Evolutionary conservation across 2,329 filamentous ascomycete genomes (phyloP).

Genomic region (Venturia carpophila): DNA sequence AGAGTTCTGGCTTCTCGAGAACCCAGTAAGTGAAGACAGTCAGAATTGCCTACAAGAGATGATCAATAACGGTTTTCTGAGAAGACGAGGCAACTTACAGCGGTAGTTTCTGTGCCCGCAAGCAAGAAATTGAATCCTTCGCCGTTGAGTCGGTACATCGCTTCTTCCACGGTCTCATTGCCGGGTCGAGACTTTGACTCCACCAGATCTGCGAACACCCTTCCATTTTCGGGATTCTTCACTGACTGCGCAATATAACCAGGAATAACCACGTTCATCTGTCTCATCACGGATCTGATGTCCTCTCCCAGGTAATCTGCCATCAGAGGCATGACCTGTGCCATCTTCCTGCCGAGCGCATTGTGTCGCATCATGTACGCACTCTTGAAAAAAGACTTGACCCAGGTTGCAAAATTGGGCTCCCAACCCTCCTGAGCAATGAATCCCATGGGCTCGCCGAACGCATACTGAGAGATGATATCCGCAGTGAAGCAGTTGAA

Average conservation of each 20-base stretch:
- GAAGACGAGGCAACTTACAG: not conserved
- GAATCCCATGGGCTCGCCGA: slow-evolving; percentile 22
- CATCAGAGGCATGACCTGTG: slow-evolving; percentile 16
- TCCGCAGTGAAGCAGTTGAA: slow-evolving; percentile 24
- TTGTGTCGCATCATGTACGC: slow-evolving; percentile 4
- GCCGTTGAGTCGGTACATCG: slow-evolving; percentile 16
- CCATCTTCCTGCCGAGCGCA: not conserved
- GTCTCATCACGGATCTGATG: not conserved
- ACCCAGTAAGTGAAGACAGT: slow-evolving; percentile 20
- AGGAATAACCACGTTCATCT: not conserved
- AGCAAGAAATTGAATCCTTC: slow-evolving; percentile 20
- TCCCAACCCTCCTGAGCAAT: slow-evolving; percentile 23
- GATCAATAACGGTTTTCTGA: not conserved
- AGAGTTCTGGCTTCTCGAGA: slow-evolving; percentile 20
- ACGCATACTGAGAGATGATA: slow-evolving; percentile 24
- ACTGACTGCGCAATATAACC: not conserved
- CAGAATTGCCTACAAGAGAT: slow-evolving; percentile 18
- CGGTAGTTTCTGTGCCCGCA: slow-evolving; percentile 20
- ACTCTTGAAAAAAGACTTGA: slow-evolving; percentile 16
- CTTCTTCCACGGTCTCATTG: not conserved
- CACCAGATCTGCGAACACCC: not conserved
- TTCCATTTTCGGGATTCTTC: not conserved
- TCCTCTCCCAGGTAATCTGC: not conserved
- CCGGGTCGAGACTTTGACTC: not conserved
- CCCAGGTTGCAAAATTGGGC: slow-evolving; percentile 20